Evolutionary conservation across 768 basidiomycete genomes (phyloP).

Genomic region (Neoboletus brunneissimus): DNA sequence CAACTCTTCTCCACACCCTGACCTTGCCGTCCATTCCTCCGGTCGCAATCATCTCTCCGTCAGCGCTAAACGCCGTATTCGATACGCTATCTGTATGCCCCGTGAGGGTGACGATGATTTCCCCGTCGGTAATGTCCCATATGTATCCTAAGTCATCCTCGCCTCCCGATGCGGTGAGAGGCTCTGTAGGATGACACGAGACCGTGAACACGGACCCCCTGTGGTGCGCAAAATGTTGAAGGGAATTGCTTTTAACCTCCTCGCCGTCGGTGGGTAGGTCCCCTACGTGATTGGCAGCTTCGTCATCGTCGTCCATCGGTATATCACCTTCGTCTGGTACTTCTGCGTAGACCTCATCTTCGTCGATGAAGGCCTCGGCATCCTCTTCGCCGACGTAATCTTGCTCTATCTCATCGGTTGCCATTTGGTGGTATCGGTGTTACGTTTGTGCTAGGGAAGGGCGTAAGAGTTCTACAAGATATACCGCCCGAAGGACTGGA

Average conservation of each 20-base stretch:
- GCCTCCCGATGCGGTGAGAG: conserved; percentile 87
- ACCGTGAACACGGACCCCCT: conserved; percentile 79
- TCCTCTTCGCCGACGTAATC: conserved; percentile 41
- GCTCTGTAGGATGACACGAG: conserved; percentile 74
- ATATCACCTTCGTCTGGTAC: conserved; percentile 62
- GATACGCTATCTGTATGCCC: conserved; percentile 94
- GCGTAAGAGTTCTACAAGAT: neutral
- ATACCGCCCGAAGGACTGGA: neutral
- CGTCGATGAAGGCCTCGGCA: conserved; percentile 59
- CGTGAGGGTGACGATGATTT: conserved; percentile 76
- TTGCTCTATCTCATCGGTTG: conserved; percentile 37
- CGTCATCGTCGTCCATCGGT: conserved; percentile 72
- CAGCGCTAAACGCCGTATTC: conserved; percentile 71
- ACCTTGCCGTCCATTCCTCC: conserved; percentile 99
- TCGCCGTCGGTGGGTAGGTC: conserved; percentile 42
- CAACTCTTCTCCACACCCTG: conserved; percentile 86
- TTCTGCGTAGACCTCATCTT: conserved; percentile 65
- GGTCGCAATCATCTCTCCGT: conserved; percentile 91
- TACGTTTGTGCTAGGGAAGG: neutral
- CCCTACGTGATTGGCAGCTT: conserved; percentile 46
- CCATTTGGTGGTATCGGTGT: conserved; percentile 19
- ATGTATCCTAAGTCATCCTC: conserved; percentile 95
- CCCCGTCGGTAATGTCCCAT: conserved; percentile 84
- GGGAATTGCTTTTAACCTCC: conserved; percentile 55
- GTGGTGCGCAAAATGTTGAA: conserved; percentile 70